Base-by-base conservation (phyloP, 768 basidiomycete species). In the Rhizopogon sp. region DNA sequence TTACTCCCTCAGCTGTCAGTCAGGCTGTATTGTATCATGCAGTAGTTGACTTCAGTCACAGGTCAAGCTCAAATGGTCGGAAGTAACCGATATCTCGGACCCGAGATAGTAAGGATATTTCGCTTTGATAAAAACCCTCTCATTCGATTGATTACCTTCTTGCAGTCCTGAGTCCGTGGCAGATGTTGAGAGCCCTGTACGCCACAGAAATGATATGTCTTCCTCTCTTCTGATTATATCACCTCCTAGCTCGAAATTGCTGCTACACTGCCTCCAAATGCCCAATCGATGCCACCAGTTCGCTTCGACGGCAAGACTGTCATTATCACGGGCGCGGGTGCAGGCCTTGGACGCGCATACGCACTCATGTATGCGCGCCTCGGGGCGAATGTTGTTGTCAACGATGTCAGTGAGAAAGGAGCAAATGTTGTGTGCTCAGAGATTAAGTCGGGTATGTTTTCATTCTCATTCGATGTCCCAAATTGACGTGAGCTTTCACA, bases 311-410 rank as follows among this genome's bases (percentile, higher is more conserved):
- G 85, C 14, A 87, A 98, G 75, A 96, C 93, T 10, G 90, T 90
- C 56, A 85, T 99, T 62, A 80, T 98, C 61, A 98, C 97, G 2
- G 97, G 96, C 39, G 91, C 94, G 6, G 96, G 96, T 41, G 92
- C 89, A 28, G 97, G 96, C 51, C 84, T 99, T 31, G 97, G 97
- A 16, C 85, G 97, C 29, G 82, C 83, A 2, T 97, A 98, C 66
- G 90, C 97, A 0, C 78, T 88, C 42, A 90, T 98, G 90, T 98
- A 88, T 65, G 90, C 81, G 25, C 84, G 81, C 52, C 83, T 95
- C 8, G 96, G 97, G n/a, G 96, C 93, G 9, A 97, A 97, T 62
- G 90, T 99, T 33, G 90, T 98, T 43, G 84, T 98, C 42, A 99
- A 98, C 67, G 97, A 99, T 64, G 87, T 98, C 45, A 93, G 79